Percentiles rank a stretch among this genome's conserved stretches.
phyloP scores from a whole-genome alignment of 306 rosid species.

The Luffa aegyptiaca region DNA sequence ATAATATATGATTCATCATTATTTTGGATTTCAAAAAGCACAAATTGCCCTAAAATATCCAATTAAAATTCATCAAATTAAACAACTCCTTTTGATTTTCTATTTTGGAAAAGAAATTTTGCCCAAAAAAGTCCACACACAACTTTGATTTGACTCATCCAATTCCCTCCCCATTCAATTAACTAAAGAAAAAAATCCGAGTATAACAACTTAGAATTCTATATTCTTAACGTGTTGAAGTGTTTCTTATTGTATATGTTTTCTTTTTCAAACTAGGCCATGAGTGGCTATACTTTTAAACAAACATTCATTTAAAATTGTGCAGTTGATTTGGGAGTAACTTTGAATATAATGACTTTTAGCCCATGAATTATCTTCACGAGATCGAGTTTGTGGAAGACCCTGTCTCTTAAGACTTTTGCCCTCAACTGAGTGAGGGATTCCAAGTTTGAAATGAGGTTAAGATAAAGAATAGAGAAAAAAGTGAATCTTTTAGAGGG shows the following conservation, averaged over 20 bases:
- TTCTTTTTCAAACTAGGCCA: not conserved
- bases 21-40: not conserved
- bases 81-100: not conserved
- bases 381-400: not conserved
- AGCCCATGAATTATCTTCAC: not conserved
- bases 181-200: not conserved
- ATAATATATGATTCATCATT: not conserved
- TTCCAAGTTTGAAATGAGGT: no score
- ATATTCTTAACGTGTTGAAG: conserved; percentile 7
- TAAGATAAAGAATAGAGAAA: no score
- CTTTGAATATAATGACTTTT: not conserved
- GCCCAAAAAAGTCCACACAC: not conserved
- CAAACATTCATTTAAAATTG: not conserved
- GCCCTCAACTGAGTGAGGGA: no score
- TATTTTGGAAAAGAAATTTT: not conserved
- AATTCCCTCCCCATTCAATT: not conserved
- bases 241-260: not conserved
- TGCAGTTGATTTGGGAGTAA: not conserved
- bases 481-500: no score
- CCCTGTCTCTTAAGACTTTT: no score
- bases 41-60: not conserved
- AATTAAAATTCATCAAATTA: not conserved
- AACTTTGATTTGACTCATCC: not conserved
- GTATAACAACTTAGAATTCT: not conserved
- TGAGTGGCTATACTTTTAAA: not conserved